These are phyloP conservation scores for Rubroshorea leprosula DNA, from an alignment of 345 rosid species.

Conservation along the genomic window DNA sequence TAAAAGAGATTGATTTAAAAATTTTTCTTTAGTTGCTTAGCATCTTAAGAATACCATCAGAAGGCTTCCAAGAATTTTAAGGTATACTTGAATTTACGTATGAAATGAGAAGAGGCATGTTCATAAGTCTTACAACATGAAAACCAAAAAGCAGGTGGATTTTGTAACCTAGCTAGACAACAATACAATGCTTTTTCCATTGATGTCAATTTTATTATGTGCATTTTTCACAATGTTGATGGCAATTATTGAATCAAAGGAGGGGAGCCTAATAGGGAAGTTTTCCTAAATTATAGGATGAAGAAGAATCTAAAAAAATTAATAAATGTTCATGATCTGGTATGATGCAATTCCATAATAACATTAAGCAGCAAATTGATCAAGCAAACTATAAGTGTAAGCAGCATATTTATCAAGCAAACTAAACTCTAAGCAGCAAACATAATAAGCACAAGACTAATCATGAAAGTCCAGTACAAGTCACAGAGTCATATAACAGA, in stretches of 20 bases:
- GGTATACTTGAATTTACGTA: too few relatives aligned
- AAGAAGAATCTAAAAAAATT: not conserved
- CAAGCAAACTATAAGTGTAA: not conserved
- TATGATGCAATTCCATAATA: not conserved
- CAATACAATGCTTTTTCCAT: not conserved
- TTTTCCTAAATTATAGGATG: too few relatives aligned
- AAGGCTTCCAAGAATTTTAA: too few relatives aligned
- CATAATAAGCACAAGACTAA: not conserved
- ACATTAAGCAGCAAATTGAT: not conserved
- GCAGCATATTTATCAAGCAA: too few relatives aligned
- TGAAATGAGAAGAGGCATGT: too few relatives aligned
- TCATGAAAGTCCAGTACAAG: not conserved
- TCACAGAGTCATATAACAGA: not conserved
- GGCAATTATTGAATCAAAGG: not conserved
- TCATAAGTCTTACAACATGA: too few relatives aligned
- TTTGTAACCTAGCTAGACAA: not conserved
- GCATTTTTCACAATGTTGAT: not conserved
- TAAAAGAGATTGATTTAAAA: too few relatives aligned
- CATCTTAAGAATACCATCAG: too few relatives aligned
- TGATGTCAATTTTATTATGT: not conserved
- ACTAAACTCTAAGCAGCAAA: not conserved
- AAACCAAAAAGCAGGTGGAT: not conserved
- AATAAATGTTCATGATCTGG: not conserved
- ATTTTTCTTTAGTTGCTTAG: too few relatives aligned
- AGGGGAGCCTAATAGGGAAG: not conserved